Conservation (phyloP, 306 rosid species). For the Vicia sativa region DNA sequence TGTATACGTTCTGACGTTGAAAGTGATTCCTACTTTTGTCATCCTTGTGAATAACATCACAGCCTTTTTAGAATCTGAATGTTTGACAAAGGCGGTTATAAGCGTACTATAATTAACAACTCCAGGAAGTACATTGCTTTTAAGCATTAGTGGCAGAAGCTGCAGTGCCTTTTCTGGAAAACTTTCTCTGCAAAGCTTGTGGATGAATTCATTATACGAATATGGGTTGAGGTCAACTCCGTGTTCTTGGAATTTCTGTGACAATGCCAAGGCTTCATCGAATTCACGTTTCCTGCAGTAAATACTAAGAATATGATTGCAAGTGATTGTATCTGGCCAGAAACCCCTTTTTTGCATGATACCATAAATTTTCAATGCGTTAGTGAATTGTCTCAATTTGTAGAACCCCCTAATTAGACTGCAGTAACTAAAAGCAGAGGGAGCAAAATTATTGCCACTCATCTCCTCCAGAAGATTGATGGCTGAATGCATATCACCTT, state of each 20-base stretch:
- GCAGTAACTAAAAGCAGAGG: conserved; percentile 40
- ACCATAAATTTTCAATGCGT: conserved; percentile 47
- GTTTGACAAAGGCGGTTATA: conserved; percentile 60
- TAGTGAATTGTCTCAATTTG: conserved; percentile 47
- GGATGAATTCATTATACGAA: conserved; percentile 56
- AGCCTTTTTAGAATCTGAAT: conserved; percentile 45
- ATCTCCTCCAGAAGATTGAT: conserved; percentile 52
- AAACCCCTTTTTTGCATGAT: conserved; percentile 48
- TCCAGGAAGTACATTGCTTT: conserved; percentile 57
- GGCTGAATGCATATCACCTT: conserved; percentile 56
- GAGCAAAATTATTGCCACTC: conserved; percentile 45
- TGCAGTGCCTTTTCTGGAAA: conserved; percentile 54
- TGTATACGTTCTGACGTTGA: conserved; percentile 50
- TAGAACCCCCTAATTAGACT: conserved; percentile 49
- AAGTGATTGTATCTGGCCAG: conserved; percentile 51
- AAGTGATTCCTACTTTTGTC: conserved; percentile 51
- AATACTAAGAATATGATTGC: conserved; percentile 58
- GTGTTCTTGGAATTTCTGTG: conserved; percentile 47
- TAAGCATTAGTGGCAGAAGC: conserved; percentile 65
- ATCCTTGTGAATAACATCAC: conserved; percentile 50
- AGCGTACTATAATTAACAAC: conserved; percentile 57
- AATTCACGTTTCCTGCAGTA: conserved; percentile 51
- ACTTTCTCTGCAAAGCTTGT: conserved; percentile 52
- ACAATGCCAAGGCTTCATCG: conserved; percentile 52
- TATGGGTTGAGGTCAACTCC: conserved; percentile 54